Evolutionary conservation across 2,329 filamentous ascomycete genomes (phyloP), one percentile per base, ranked within the genome.

Genomic region (Cercospora sp.): DNA sequence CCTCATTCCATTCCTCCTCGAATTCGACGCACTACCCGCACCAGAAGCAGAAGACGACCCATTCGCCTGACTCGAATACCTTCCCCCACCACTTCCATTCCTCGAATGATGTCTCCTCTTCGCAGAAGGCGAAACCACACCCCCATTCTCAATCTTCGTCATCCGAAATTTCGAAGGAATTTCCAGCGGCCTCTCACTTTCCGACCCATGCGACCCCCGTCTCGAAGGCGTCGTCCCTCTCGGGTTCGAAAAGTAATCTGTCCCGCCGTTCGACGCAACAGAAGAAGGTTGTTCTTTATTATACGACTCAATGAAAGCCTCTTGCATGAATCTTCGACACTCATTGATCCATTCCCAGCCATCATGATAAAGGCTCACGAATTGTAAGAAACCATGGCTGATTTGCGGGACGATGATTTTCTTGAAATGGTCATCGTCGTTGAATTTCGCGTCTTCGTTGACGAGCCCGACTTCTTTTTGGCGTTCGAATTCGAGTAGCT

Each of bases 321-420:
- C 89, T 58, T 90, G 85, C 73, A 97, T 93, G 94, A 94, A 98
- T 16, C 85, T 82, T 0, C 89, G 90, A 70, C 91, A 92, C 37
- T 90, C 87, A 71, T 91, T 88, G 74, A 98, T 91, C 76, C 96
- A 90, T 75, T 90, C 91, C 92, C 93, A 97, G 1, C 92, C 94
- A 8, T 95, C 92, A 0, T 93, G 93, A 74, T 96, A 99, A 3
- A 97, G 84, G 0, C 88, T 85, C 0, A 93, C 92, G 77, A 99
- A 97, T 77, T 97, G 94, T 74, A 97, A 81, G 79, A 99, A 99
- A 0, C 95, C 95, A 76, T 99, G 95, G 3, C 90, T 93, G 60
- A 97, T 92, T 0, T 94, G 94, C 0, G 94, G 93, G 4, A 99
- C 89, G 26, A 98, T 83, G 18, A 89, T 87, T 1, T 97, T 91